These are phyloP conservation scores for Ziziphus jujuba DNA, from an alignment of 306 rosid species.

Conservation along the genomic window DNA sequence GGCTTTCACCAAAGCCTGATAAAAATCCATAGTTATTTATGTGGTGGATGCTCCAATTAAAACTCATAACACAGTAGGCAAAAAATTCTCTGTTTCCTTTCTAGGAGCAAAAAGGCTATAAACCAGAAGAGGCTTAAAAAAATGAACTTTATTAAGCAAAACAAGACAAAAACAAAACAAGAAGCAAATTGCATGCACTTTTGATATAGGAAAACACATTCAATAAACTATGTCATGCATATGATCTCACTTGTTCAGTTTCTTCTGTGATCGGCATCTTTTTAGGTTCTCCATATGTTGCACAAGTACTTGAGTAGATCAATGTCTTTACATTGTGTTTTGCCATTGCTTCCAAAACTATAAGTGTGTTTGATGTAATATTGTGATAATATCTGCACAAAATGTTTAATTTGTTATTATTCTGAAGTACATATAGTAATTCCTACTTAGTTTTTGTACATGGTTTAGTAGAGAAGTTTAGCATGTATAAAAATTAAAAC, in stretches of 20 bases:
- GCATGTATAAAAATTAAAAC: neutral
- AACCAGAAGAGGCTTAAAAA: neutral
- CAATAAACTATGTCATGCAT: neutral
- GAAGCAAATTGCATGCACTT: neutral
- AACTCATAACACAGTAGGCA: neutral
- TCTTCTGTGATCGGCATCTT: constrained; percentile 94
- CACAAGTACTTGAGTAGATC: constrained; percentile 97
- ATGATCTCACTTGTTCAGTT: constrained; percentile 68
- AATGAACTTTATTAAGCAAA: neutral
- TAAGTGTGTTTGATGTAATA: constrained; percentile 86
- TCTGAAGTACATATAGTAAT: neutral
- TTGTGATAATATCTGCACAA: constrained; percentile 89
- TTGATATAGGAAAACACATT: neutral
- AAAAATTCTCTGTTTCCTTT: neutral
- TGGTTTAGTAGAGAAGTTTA: neutral
- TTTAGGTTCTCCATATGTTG: constrained; percentile 93
- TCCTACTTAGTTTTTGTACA: neutral
- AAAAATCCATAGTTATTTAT: too few relatives aligned
- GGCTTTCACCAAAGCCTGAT: too few relatives aligned
- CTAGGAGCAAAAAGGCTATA: neutral
- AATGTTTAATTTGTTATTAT: neutral
- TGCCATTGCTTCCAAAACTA: constrained; percentile 89
- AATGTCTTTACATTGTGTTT: constrained; percentile 73
- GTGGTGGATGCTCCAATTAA: neutral
- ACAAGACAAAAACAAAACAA: neutral